Percentiles rank a stretch among this genome's conserved stretches.
Evolutionary conservation across 169 alveolate species (phyloP).

Genomic region (Plasmodium gonderi): DNA sequence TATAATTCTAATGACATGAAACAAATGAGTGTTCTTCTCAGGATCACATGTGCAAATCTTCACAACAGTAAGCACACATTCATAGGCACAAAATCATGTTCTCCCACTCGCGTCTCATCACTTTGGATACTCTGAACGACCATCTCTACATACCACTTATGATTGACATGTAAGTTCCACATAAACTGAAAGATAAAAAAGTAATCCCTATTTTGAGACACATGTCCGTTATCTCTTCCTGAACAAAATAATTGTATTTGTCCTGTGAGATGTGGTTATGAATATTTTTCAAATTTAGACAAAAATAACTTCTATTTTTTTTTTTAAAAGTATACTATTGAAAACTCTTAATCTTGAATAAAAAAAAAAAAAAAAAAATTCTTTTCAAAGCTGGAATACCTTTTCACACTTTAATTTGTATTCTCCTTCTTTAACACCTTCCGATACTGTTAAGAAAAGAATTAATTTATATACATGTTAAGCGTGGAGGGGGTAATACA

Average conservation of each 20-base stretch:
- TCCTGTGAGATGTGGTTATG: background rate
- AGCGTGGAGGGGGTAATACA: background rate
- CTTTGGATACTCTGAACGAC: background rate
- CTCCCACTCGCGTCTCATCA: background rate
- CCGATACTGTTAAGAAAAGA: constrained; percentile 18
- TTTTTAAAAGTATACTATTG: no score
- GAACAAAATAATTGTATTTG: background rate
- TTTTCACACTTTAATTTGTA: constrained; percentile 50
- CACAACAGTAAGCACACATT: background rate
- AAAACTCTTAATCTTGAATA: background rate
- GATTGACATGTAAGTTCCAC: constrained; percentile 19
- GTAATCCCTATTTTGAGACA: constrained; percentile 14
- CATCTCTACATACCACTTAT: constrained; percentile 32
- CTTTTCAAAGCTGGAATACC: background rate
- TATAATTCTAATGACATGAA: background rate
- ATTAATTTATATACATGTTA: background rate
- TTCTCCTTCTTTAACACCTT: constrained; percentile 46
- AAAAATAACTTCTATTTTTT: no score
- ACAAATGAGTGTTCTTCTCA: no score
- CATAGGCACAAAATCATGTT: background rate
- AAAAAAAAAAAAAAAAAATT: background rate
- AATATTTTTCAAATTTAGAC: background rate
- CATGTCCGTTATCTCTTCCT: background rate
- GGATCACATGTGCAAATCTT: no score
- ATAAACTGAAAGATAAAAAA: constrained; percentile 31